Percentiles rank a stretch among this genome's conserved stretches.
Evolutionary conservation across 2,329 filamentous ascomycete genomes (phyloP).

Genomic region (Escovopsis weberi): DNA sequence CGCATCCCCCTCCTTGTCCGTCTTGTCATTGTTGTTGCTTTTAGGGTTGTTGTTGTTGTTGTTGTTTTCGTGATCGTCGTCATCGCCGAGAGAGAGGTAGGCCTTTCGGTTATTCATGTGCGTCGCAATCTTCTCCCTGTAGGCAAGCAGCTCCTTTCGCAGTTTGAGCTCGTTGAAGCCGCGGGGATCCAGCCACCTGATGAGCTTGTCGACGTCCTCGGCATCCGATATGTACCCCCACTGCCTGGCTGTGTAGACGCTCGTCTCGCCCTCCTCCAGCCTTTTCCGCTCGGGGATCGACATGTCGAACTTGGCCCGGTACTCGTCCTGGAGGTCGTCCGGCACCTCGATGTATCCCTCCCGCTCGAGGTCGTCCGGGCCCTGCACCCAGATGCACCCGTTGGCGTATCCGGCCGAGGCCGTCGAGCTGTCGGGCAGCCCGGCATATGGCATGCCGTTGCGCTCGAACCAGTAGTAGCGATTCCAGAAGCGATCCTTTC

Average conservation of each 20-base stretch:
- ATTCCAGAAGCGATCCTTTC: slow-evolving; percentile 95
- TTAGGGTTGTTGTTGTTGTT: too few relatives aligned
- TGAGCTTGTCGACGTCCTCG: slow-evolving; percentile 59
- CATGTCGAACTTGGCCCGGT: slow-evolving; percentile 62
- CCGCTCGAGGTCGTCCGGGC: slow-evolving; percentile 77
- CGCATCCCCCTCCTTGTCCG: slow-evolving; percentile 16
- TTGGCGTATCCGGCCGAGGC: slow-evolving; percentile 82
- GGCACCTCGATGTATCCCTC: slow-evolving; percentile 73
- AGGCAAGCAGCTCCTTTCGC: slow-evolving; percentile 69
- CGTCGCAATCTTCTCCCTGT: slow-evolving; percentile 58
- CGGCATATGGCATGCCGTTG: slow-evolving; percentile 92
- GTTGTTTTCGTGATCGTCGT: too few relatives aligned
- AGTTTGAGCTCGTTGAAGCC: slow-evolving; percentile 78
- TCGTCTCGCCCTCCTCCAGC: slow-evolving; percentile 70
- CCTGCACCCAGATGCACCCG: slow-evolving; percentile 91
- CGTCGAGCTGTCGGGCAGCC: slow-evolving; percentile 77
- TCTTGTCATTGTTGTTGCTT: slow-evolving; percentile 22
- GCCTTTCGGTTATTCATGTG: slow-evolving; percentile 69
- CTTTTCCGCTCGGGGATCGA: slow-evolving; percentile 76
- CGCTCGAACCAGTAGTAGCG: slow-evolving; percentile 98
- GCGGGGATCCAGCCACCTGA: slow-evolving; percentile 78
- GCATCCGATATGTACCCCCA: slow-evolving; percentile 89
- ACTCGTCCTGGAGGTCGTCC: slow-evolving; percentile 57
- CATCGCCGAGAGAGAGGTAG: slow-evolving; percentile 33
- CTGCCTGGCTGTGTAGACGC: slow-evolving; percentile 60